A percentile compares a stretch with the other conserved stretches of the same genome.
phyloP scores from a whole-genome alignment of 768 basidiomycete genomes.

The Pleurotus pulmonarius region DNA sequence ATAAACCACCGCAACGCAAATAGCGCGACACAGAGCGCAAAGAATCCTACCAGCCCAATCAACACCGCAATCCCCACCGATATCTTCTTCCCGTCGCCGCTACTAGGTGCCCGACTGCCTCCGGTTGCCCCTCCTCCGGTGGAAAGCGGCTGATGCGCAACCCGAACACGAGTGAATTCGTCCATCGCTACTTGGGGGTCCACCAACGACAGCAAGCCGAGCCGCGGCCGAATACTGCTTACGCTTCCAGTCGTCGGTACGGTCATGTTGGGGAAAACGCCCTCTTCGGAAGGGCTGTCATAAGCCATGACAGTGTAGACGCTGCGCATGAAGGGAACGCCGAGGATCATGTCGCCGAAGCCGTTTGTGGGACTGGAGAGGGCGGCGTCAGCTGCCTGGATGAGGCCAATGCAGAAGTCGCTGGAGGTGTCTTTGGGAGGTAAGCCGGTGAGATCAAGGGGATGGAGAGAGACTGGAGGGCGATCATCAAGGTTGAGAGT shows the following conservation, averaged over 20 bases:
- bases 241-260: slow-evolving; percentile 7
- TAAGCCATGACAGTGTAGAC: slow-evolving; percentile 78
- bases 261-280: slow-evolving; percentile 34
- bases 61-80: slow-evolving; percentile 63
- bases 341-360: slow-evolving; percentile 71
- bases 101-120: slow-evolving; percentile 9
- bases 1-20: slow-evolving; percentile 55
- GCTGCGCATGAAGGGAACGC: slow-evolving; percentile 74
- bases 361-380: slow-evolving; percentile 29
- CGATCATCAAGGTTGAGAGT: slow-evolving; percentile 62
- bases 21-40: slow-evolving; percentile 48
- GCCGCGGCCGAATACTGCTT: slow-evolving; percentile 31
- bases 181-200: slow-evolving; percentile 56
- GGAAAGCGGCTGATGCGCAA: slow-evolving; percentile 57
- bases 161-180: slow-evolving; percentile 69
- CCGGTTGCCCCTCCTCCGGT: slow-evolving; percentile 11
- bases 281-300: slow-evolving; percentile 38
- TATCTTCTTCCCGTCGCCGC: slow-evolving; percentile 30
- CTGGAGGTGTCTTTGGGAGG: slow-evolving; percentile 39
- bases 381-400: slow-evolving; percentile 50
- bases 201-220: slow-evolving; percentile 65
- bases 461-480: slow-evolving; percentile 59
- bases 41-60: slow-evolving; percentile 54
- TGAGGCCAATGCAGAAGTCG: slow-evolving; percentile 58
- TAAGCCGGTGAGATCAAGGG: slow-evolving; percentile 64